Evolutionary conservation across 2,329 filamentous ascomycete genomes (phyloP), one percentile per base, ranked within the genome.

Genomic region (Neonectria neomacrospora): DNA sequence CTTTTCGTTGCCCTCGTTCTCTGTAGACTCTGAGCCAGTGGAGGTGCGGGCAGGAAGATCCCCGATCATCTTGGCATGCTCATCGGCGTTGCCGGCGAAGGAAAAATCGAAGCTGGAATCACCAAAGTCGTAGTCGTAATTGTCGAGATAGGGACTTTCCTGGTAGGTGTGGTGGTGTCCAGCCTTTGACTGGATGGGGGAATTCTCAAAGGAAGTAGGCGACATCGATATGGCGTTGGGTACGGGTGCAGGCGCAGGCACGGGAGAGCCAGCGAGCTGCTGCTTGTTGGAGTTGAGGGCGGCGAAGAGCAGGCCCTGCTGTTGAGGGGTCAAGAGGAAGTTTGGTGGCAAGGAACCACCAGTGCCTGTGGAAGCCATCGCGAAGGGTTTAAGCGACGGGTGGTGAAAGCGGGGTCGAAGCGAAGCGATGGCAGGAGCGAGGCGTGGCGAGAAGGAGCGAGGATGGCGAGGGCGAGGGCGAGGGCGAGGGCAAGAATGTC

Each of bases 101-200:
- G 78, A 80, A 54, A 94, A 94, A 71, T 94, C 91, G 75, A 93
- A 94, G 75, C 84, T 90, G 37, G 86, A 86, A 73, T 94, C 91
- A 63, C 94, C 92, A 61, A 93, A 89, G 50, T 92, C 90, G 68
- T 91, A 90, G 69, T 91, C 89, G 72, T 94, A 96, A 67, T 76
- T 77, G 75, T 97, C 93, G 61, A 96, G 84, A 74, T 90, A 94
- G 0, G 94, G 93, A 67, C 91, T 96, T 52, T 94, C 91, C 32
- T 93, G 88, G 47, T 88, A 86, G 67, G 82, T 85, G 58, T 71
- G 58, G 42, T 51, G 53, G 39, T 68, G 70, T 41, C 83, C 81
- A 2, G 81, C 79, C 70, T 78, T 77, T 26, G 73, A 74, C 68
- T 82, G 80, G 50, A 76, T 69, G 16, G 85, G 83, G 11, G 85